These are phyloP conservation scores for Neonectria sp. DNA, from an alignment of 2,329 filamentous ascomycete genomes.

Conservation along the genomic window DNA sequence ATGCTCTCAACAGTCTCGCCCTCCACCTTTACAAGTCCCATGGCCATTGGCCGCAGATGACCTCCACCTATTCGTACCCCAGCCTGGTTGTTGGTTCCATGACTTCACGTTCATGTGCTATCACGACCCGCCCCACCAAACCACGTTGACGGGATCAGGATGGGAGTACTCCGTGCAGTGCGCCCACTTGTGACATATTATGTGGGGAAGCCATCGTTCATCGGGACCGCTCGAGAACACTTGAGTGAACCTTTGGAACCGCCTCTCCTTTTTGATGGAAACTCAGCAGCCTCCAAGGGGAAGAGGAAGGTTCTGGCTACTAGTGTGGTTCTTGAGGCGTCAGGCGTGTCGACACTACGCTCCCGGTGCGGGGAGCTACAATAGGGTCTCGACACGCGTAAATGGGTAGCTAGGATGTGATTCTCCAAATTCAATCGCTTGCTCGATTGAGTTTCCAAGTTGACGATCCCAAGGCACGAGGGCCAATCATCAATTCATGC, in stretches of 20 bases:
- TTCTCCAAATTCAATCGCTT: constrained; percentile 11
- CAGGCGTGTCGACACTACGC: background rate
- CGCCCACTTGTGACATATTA: constrained; percentile 25
- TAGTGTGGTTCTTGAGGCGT: background rate
- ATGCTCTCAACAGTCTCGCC: constrained; percentile 9
- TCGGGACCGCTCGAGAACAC: constrained; percentile 30
- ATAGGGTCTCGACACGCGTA: constrained; percentile 5
- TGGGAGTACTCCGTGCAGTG: background rate
- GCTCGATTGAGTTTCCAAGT: constrained; percentile 2
- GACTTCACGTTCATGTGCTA: constrained; percentile 28
- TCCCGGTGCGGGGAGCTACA: background rate
- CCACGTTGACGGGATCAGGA: constrained; percentile 28
- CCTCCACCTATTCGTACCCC: background rate
- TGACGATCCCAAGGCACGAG: constrained; percentile 14
- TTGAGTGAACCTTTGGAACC: constrained; percentile 24
- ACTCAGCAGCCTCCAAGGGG: constrained; percentile 35
- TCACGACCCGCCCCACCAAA: constrained; percentile 33
- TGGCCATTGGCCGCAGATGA: background rate
- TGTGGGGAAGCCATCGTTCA: constrained; percentile 39
- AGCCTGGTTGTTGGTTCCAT: constrained; percentile 34
- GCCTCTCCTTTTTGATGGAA: constrained; percentile 32
- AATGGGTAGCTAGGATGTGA: constrained; percentile 6
- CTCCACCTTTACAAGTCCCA: background rate
- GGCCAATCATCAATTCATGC: constrained; percentile 35
- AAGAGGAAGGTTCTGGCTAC: background rate